Percentiles rank a stretch among this genome's conserved stretches.
Conservation (phyloP, 768 basidiomycete genomes). For the Boletus rubropictus region DNA sequence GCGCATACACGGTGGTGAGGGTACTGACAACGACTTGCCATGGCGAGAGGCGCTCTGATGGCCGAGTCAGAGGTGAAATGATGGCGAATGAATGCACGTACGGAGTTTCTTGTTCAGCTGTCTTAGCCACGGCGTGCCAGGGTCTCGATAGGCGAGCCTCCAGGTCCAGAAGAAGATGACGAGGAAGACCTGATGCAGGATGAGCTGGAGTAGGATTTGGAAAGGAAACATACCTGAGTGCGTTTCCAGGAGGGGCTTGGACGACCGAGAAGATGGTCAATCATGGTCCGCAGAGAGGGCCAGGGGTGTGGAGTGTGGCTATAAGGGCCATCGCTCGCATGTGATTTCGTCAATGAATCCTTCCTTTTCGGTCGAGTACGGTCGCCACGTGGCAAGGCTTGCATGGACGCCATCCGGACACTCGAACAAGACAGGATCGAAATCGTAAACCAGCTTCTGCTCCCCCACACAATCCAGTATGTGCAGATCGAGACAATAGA, state of each 20-base stretch:
- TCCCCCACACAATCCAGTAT: conserved; percentile 72
- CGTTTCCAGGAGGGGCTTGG: conserved; percentile 91
- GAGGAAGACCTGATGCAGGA: conserved; percentile 63
- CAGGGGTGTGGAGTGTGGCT: conserved; percentile 1
- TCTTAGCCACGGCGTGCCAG: conserved; percentile 58
- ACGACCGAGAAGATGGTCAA: conserved; percentile 86
- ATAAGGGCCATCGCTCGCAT: conserved; percentile 23
- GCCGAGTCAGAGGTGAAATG: neutral
- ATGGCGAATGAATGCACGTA: conserved; percentile 31
- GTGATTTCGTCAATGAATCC: conserved; percentile 25
- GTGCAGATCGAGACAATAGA: conserved; percentile 64
- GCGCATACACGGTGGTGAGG: conserved; percentile 76
- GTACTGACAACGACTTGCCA: conserved; percentile 92
- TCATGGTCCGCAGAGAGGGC: conserved; percentile 48
- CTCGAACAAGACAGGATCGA: conserved; percentile 52
- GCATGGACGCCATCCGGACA: conserved; percentile 35
- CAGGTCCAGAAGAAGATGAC: conserved; percentile 91
- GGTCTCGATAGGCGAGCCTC: conserved; percentile 63
- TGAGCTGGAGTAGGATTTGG: neutral
- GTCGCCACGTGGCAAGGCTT: neutral
- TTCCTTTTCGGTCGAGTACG: conserved; percentile 18
- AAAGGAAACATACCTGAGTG: conserved; percentile 49
- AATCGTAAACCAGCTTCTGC: conserved; percentile 85
- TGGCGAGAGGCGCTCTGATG: conserved; percentile 77
- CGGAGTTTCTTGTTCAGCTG: conserved; percentile 53